phyloP scores from a whole-genome alignment of 106 monocot species.

The Xerophyta viscosa region DNA sequence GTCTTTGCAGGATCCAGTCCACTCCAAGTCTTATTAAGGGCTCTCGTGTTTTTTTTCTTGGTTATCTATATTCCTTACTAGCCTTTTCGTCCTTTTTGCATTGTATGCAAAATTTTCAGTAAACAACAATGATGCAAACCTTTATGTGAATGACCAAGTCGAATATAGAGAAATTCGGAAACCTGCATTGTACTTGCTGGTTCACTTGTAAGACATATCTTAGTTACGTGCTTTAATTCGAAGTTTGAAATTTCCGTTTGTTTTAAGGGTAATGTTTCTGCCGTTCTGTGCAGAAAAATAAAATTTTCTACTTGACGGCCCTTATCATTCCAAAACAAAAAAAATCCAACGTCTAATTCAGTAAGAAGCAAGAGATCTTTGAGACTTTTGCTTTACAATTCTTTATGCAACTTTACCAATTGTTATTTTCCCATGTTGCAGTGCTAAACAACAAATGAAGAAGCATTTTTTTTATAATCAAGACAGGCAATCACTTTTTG shows the following conservation, averaged over 20 bases:
- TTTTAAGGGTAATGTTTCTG: no score
- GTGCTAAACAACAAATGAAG: slow-evolving; percentile 97
- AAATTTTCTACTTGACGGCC: slow-evolving; percentile 76
- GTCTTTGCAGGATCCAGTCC: slow-evolving; percentile 44
- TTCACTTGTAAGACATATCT: slow-evolving; percentile 68
- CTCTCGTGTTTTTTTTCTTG: slow-evolving; percentile 15
- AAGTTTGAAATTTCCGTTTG: no score
- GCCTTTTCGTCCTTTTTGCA: neutral
- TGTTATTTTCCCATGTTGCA: no score
- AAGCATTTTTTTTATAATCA: slow-evolving; percentile 97
- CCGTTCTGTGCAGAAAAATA: slow-evolving; percentile 87
- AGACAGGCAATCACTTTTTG: slow-evolving; percentile 86
- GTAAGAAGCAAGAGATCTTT: slow-evolving; percentile 39
- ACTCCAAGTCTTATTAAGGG: slow-evolving; percentile 51
- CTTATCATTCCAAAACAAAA: slow-evolving; percentile 95
- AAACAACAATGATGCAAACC: slow-evolving; percentile 72
- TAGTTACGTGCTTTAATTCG: neutral
- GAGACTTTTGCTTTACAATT: no score
- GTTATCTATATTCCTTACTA: neutral
- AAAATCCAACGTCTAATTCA: slow-evolving; percentile 76
- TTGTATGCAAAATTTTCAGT: slow-evolving; percentile 36
- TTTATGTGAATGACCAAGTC: slow-evolving; percentile 86
- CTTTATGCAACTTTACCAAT: no score
- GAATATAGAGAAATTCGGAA: slow-evolving; percentile 81
- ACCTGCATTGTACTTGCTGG: slow-evolving; percentile 98